Conservation (phyloP, 352 stramenopile genomes). For the Globisporangium irregulare region DNA sequence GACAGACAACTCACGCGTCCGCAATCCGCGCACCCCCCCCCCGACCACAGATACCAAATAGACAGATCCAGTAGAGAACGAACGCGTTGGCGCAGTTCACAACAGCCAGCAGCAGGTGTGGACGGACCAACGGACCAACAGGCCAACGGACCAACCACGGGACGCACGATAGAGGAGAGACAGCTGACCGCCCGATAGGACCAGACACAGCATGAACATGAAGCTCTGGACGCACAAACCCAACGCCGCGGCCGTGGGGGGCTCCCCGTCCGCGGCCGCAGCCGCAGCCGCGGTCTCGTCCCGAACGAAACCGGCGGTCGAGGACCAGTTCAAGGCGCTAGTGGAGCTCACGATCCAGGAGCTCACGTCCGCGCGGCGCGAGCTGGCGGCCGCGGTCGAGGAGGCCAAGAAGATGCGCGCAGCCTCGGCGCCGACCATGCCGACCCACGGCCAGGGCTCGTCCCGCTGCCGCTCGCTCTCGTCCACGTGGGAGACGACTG, state of each 20-base stretch:
- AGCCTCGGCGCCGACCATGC: slow-evolving; percentile 13
- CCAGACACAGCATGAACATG: slow-evolving; percentile 13
- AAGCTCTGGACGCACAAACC: slow-evolving; percentile 13
- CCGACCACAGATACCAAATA: not conserved
- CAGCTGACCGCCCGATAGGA: not conserved
- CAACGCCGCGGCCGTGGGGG: not conserved
- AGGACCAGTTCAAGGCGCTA: slow-evolving; percentile 16
- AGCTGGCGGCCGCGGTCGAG: slow-evolving; percentile 12
- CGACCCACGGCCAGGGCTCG: slow-evolving; percentile 11
- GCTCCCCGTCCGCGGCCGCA: not conserved
- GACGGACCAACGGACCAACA: not conserved
- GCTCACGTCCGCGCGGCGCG: slow-evolving; percentile 11
- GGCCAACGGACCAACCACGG: not conserved
- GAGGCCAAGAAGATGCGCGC: slow-evolving; percentile 21
- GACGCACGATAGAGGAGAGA: not conserved
- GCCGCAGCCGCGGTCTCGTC: not conserved
- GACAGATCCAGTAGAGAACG: slow-evolving; percentile 2
- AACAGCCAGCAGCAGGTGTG: not conserved
- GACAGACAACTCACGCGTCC: not conserved
- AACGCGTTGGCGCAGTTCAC: not conserved
- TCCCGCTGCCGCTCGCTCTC: slow-evolving; percentile 54
- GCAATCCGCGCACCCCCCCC: not conserved
- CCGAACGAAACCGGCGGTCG: not conserved
- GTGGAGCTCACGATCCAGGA: slow-evolving; percentile 15
- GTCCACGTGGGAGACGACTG: slow-evolving; percentile 58